Conservation (phyloP, 2,329 filamentous ascomycete genomes). For the Claviceps citrina region DNA sequence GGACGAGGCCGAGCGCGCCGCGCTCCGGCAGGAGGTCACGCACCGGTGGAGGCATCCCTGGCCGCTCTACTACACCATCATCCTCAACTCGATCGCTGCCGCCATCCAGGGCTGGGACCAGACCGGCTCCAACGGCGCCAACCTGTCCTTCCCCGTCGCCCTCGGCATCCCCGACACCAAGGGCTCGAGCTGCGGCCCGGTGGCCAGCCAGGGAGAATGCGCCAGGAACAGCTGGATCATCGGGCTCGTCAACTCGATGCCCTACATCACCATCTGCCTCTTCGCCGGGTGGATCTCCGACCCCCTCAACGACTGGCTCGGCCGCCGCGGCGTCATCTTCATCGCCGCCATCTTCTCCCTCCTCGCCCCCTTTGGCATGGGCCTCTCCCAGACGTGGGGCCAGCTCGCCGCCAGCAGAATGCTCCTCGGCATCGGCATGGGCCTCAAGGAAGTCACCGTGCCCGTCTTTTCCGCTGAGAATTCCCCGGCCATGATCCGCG, state of each 20-base stretch:
- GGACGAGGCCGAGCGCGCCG: conserved; percentile 20
- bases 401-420: conserved; percentile 36
- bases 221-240: conserved; percentile 42
- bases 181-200: conserved; percentile 17
- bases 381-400: conserved; percentile 40
- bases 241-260: conserved; percentile 40
- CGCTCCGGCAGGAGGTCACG: conserved; percentile 32
- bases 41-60: conserved; percentile 42
- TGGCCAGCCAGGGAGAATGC: conserved; percentile 22
- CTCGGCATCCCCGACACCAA: conserved; percentile 26
- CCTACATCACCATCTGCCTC: conserved; percentile 25
- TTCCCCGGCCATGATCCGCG: conserved; percentile 35
- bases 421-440: conserved; percentile 46
- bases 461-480: conserved; percentile 40
- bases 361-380: conserved; percentile 44
- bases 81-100: conserved; percentile 36
- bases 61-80: conserved; percentile 32
- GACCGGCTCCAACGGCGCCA: conserved; percentile 33
- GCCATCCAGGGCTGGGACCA: conserved; percentile 35
- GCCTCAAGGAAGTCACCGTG: conserved; percentile 32
- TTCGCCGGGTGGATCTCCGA: conserved; percentile 47
- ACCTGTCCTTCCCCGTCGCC: conserved; percentile 28
- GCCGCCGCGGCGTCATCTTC: conserved; percentile 50
- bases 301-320: conserved; percentile 41
- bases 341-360: conserved; percentile 46